Evolutionary conservation across 2,329 filamentous ascomycete species (phyloP), one percentile per base, ranked within the genome.

Genomic region (Aspergillus melleus): DNA sequence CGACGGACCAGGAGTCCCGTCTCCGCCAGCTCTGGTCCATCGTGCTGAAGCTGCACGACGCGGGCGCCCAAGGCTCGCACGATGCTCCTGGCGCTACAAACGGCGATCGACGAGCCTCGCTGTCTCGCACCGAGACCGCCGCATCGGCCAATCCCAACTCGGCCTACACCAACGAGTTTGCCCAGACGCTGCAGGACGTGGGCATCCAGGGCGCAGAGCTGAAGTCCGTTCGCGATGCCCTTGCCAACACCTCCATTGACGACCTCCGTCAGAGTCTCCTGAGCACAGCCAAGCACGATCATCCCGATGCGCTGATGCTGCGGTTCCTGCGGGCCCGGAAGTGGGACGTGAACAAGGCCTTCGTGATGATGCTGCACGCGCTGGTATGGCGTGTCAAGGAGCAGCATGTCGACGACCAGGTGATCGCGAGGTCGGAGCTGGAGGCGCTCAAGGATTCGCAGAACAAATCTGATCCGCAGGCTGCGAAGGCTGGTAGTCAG

Each of bases 261-360:
- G 83, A 89, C 49, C 85, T 98, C 64, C 86, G 92, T 51, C 80
- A 83, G 26, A 88, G 92, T 0, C 88, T 98, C 70, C 96, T 94
- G 90, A 83, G 81, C 65, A 95, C 96, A 89, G 85, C 93, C 61
- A 98, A 97, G 80, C 89, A 94, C 70, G 94, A 98, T 70, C 87
- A 97, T 72, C 94, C 94, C 0, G 95, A 98, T 76, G 90, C 88
- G 1, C 80, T 96, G 29, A 79, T 93, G 19, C 79, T 96, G 54
- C 87, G 92, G 44, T 96, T 95, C 74, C 80, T 96, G 54, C 83
- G 92, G 52, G 92, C 92, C 22, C 84, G 92, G 47, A 96, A 96
- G 76, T 98, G 94, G 94, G 91, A 98, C 70, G 88, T 96, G 4
- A 88, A 95, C 49, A 91, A 91, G 74, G 93, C 94, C 1, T 83